Evolutionary conservation across 257 asterid genomes (phyloP), one percentile per base, ranked within the genome.

Genomic region (Plantago elongata): DNA sequence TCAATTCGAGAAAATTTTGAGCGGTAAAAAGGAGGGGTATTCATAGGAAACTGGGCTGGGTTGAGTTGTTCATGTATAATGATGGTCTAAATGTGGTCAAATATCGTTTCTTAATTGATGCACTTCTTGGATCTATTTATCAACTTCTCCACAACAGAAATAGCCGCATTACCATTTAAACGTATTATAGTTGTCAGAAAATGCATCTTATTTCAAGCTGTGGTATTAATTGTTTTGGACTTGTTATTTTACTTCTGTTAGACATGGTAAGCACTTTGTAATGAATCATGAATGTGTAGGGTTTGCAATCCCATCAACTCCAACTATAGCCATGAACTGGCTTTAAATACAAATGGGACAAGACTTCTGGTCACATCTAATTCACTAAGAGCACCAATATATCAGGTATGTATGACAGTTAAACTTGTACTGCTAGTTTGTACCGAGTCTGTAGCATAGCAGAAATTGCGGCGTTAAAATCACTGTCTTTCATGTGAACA

Each of bases 281-380:
- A 48, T 67, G n/a, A 44, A 37, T 50, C n/a, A 54, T 37, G 27
- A 49, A 44, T 75, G 64, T 73, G 67, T 67, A 88, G 95, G 87
- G 84, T 79, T 73, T 77, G 87, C 72, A 72, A 72, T 69, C 81
- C 77, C 57, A 81, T 74, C 65, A 76, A 68, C 61, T 76, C 77
- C 43, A 71, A 60, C 15, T 66, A 66, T 71, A 81, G 84, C 69
- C 85, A 80, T 67, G 94, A 89, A 77, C 75, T 92, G 90, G 95
- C 95, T 64, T 77, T 92, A 71, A 89, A 92, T 78, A 89, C 84
- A 40, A 79, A 81, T 52, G 98, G 97, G 66, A 79, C 75, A 78
- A 81, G 73, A 48, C 95, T 92, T 70, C 79, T 92, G 68, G 84
- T 86, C 75, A 86, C 98, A 67, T 92, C 95, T 45, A 69, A 73